Evolutionary conservation across 2,329 filamentous ascomycete genomes (phyloP).

Genomic region (Clonostachys rosea): DNA sequence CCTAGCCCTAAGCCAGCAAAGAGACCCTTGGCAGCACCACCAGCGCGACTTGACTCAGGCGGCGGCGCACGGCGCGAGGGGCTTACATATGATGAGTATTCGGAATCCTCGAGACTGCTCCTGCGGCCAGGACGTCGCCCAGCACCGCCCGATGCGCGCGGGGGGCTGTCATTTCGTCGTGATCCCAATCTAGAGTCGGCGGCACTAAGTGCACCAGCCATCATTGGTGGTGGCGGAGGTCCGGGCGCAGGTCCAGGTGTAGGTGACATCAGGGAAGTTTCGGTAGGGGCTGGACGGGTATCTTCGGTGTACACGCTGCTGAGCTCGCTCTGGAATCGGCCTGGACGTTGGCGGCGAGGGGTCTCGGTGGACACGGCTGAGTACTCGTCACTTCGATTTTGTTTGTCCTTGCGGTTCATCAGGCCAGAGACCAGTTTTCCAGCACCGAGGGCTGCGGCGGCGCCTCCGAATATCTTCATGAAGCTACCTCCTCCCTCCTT

Average conservation of each 20-base stretch:
- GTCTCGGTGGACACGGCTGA: slow-evolving; percentile 60
- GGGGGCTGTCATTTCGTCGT: slow-evolving; percentile 36
- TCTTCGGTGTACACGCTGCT: slow-evolving; percentile 41
- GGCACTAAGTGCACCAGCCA: slow-evolving; percentile 41
- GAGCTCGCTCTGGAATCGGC: slow-evolving; percentile 42
- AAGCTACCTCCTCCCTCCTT: slow-evolving; percentile 46
- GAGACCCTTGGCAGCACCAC: slow-evolving; percentile 51
- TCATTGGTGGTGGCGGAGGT: slow-evolving; percentile 21
- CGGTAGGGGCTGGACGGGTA: slow-evolving; percentile 14
- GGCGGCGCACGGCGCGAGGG: slow-evolving; percentile 50
- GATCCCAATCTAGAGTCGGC: slow-evolving; percentile 27
- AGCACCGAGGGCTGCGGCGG: slow-evolving; percentile 58
- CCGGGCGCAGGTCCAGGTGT: slow-evolving; percentile 22
- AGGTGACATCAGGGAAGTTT: slow-evolving; percentile 39
- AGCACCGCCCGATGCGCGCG: slow-evolving; percentile 25
- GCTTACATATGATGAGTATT: slow-evolving; percentile 57
- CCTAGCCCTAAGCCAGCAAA: slow-evolving; percentile 62
- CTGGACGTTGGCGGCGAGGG: slow-evolving; percentile 41
- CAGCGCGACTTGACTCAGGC: slow-evolving; percentile 33
- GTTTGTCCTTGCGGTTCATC: slow-evolving; percentile 47
- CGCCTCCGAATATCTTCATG: slow-evolving; percentile 54
- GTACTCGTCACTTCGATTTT: slow-evolving; percentile 52
- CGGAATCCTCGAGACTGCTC: slow-evolving; percentile 45
- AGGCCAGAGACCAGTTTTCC: slow-evolving; percentile 57
- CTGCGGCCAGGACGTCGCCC: slow-evolving; percentile 32